A percentile compares a stretch with the other conserved stretches of the same genome.
These are phyloP conservation scores for Jamesozyma lodderae DNA, from an alignment of 805 yeast species.

Conservation along the genomic window DNA sequence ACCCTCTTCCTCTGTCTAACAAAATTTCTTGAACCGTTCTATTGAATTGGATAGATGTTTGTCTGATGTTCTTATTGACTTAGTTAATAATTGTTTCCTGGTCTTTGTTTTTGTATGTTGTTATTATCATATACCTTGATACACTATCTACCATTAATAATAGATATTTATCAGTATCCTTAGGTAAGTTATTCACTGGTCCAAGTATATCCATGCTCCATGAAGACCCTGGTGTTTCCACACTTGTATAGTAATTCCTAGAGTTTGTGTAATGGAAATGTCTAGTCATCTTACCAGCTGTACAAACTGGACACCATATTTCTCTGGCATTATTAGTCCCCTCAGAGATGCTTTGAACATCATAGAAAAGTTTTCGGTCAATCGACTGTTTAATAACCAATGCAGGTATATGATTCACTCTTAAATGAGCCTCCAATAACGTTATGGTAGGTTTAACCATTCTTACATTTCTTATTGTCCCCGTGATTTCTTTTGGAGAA, in stretches of 20 bases:
- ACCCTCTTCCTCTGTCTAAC: constrained; percentile 7
- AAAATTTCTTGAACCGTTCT: constrained; percentile 4
- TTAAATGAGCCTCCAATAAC: constrained; percentile 1
- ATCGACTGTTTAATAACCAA: neutral
- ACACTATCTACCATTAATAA: constrained; percentile 8
- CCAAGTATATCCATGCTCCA: constrained; percentile 8
- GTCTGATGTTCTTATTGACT: constrained; percentile 2
- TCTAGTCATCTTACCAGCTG: constrained; percentile 1
- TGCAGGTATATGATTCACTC: constrained; percentile 2
- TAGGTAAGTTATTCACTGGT: neutral
- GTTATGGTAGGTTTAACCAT: neutral
- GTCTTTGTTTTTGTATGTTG: constrained; percentile 1
- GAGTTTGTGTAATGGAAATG: constrained; percentile 4
- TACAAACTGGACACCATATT: constrained; percentile 3
- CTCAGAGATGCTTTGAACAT: neutral
- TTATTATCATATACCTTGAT: constrained; percentile 3
- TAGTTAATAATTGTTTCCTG: neutral
- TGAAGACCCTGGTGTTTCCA: constrained; percentile 4
- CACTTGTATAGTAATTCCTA: constrained; percentile 2
- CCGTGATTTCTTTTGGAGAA: neutral
- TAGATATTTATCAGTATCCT: neutral
- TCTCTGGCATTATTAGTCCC: neutral
- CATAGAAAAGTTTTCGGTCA: neutral
- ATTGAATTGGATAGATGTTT: constrained; percentile 3
- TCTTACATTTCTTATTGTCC: neutral